These are phyloP conservation scores for Chaetomiaceae sp. DNA, from an alignment of 2,329 filamentous ascomycete species.

Conservation along the genomic window DNA sequence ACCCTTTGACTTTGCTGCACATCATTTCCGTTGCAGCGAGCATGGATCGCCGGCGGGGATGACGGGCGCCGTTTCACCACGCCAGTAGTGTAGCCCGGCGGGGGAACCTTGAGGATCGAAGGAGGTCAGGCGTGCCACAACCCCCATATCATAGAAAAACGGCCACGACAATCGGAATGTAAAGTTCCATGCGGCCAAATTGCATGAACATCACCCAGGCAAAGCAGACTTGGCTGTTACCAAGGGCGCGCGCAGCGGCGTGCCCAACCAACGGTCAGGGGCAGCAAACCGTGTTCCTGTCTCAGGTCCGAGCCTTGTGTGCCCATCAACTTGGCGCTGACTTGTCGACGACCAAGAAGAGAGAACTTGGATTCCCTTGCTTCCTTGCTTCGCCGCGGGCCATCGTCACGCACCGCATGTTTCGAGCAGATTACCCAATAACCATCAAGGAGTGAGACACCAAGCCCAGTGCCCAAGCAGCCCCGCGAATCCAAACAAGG, in stretches of 20 bases:
- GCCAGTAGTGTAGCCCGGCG: not conserved
- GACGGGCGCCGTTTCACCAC: not conserved
- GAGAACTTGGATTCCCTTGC: no score
- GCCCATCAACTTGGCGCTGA: no score
- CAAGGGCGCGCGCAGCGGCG: not conserved
- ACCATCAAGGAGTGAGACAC: not conserved
- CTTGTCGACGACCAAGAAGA: no score
- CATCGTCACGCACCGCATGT: not conserved
- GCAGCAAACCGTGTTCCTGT: not conserved
- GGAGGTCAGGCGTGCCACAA: not conserved
- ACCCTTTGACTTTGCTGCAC: slow-evolving; percentile 16
- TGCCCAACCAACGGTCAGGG: not conserved
- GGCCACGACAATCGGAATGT: not conserved
- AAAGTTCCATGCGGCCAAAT: not conserved
- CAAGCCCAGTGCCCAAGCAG: not conserved
- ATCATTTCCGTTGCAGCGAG: slow-evolving; percentile 20
- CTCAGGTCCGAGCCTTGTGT: no score
- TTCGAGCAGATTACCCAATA: not conserved
- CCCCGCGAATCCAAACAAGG: not conserved
- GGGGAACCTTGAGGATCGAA: not conserved
- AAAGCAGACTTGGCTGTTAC: not conserved
- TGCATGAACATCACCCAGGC: not conserved
- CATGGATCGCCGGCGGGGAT: slow-evolving; percentile 12
- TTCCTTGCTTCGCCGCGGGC: not conserved
- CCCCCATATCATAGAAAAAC: not conserved